These are phyloP conservation scores for Aspergillus bombycis DNA, from an alignment of 2,329 filamentous ascomycete species.

Conservation along the genomic window DNA sequence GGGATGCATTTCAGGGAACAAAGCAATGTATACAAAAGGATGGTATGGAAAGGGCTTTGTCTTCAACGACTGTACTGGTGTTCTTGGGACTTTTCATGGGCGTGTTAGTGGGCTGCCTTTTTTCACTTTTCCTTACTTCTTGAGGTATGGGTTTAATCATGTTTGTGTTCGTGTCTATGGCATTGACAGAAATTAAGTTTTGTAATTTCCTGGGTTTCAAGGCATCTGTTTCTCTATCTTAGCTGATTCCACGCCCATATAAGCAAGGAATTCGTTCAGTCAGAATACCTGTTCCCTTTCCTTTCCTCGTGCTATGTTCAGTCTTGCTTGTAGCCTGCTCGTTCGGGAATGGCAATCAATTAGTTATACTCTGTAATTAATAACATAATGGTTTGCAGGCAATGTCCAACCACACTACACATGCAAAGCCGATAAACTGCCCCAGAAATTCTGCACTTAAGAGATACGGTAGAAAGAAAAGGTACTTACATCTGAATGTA, in stretches of 20 bases:
- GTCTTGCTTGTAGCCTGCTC: too few species aligned
- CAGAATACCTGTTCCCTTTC: too few species aligned
- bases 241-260: not conserved
- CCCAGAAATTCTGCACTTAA: too few species aligned
- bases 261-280: not conserved
- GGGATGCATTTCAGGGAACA: not conserved
- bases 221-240: not conserved
- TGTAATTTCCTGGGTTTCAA: not conserved
- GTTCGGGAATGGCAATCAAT: too few species aligned
- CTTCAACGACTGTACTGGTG: conserved; percentile 11
- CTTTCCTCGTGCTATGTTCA: too few species aligned
- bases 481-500: too few species aligned
- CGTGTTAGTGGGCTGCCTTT: not conserved
- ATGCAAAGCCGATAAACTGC: too few species aligned
- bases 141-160: not conserved
- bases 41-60: not conserved
- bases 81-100: not conserved
- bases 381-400: too few species aligned
- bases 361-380: too few species aligned
- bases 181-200: not conserved
- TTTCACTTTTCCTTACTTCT: not conserved
- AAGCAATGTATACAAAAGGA: not conserved
- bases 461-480: too few species aligned
- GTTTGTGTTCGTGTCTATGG: not conserved
- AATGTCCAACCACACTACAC: too few species aligned